A percentile compares a stretch with the other conserved stretches of the same genome.
Evolutionary conservation across 371 early-diverging fungal genomes (phyloP).

Genomic region (Mortierella sp.): DNA sequence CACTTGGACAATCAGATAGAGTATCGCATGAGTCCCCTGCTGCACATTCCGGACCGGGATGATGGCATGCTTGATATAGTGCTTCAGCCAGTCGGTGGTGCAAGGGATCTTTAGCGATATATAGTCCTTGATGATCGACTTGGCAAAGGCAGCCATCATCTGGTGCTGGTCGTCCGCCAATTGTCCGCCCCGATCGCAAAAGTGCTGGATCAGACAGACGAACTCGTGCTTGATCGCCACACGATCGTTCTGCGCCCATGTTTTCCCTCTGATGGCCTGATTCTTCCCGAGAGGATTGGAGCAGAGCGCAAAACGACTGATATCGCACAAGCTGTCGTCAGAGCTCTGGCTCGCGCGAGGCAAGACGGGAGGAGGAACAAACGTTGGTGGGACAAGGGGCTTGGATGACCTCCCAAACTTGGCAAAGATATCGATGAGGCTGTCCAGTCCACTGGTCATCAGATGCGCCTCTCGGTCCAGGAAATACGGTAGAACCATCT

Average conservation of each 20-base stretch:
- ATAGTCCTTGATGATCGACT: constrained; percentile 67
- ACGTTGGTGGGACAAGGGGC: constrained; percentile 42
- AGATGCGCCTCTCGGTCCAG: constrained; percentile 57
- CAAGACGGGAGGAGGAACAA: constrained; percentile 29
- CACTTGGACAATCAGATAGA: constrained; percentile 62
- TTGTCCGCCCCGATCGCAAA: constrained; percentile 63
- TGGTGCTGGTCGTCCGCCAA: constrained; percentile 66
- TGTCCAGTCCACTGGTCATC: constrained; percentile 67
- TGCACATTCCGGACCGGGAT: constrained; percentile 51
- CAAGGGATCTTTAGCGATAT: constrained; percentile 60
- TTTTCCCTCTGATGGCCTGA: constrained; percentile 63
- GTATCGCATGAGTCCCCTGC: constrained; percentile 61
- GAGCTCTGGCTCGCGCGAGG: constrained; percentile 14
- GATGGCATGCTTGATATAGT: constrained; percentile 61
- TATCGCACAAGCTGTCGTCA: constrained; percentile 13
- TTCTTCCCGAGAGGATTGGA: constrained; percentile 13
- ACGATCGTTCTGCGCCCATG: constrained; percentile 79
- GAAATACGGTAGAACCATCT: constrained; percentile 62
- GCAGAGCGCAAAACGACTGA: constrained; percentile 32
- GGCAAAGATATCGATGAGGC: constrained; percentile 67
- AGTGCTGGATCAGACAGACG: constrained; percentile 64
- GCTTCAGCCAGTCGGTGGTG: constrained; percentile 70
- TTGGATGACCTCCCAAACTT: constrained; percentile 69
- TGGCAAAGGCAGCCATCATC: constrained; percentile 66
- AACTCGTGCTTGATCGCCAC: constrained; percentile 72